Base-by-base conservation (phyloP, 2,329 filamentous ascomycete genomes). In the Claviceps digitariae region DNA sequence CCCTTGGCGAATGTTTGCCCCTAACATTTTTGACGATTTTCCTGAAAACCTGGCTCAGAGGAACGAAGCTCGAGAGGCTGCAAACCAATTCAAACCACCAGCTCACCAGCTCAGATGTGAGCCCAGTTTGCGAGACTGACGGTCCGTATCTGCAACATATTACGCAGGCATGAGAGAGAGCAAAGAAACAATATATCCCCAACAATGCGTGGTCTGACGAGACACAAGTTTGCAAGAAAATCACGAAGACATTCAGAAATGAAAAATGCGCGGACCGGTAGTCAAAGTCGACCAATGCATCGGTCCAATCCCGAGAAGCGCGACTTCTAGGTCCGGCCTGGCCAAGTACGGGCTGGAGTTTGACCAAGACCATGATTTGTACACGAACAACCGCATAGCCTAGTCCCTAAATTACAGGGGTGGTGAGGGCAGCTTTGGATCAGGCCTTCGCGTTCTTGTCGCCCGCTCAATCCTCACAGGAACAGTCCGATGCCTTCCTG, bases 151-250 rank as follows among this genome's bases (percentile, higher is more conserved):
- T 53, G 23, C 36, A 23, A 9, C 38, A 45, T 8, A 46, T 49
- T 21, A 21, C 36, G 49, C 25, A 43, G 17, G 51, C 49, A 49
- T 38, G 46, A 34, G 4, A 29, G 46, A 34, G 4, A 29, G 70
- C 34, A 68, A 21, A 66, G 72, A 55, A 55, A 71, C 66, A 27
- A 63, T 61, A 41, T 12, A 17, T 25, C 2, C 2, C 10, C 36
- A 31, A 6, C 27, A 20, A 3, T 4, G 21, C 34, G 12, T 38
- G 15, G 21, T 10, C 45, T 53, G 7, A 49, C 25, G 38, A 38
- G 13, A 46, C 23, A 45, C 23, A 36, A 34, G 50, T 51, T 36
- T 12, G 7, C n/a, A 38, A 48, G 29, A 12, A 25, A 8, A 21
- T 7, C 15, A n/a, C 3, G 12, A 51, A 36, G 7, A 5, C 34